phyloP scores from a whole-genome alignment of 2,329 filamentous ascomycete genomes.

The Aureobasidium sp. region DNA sequence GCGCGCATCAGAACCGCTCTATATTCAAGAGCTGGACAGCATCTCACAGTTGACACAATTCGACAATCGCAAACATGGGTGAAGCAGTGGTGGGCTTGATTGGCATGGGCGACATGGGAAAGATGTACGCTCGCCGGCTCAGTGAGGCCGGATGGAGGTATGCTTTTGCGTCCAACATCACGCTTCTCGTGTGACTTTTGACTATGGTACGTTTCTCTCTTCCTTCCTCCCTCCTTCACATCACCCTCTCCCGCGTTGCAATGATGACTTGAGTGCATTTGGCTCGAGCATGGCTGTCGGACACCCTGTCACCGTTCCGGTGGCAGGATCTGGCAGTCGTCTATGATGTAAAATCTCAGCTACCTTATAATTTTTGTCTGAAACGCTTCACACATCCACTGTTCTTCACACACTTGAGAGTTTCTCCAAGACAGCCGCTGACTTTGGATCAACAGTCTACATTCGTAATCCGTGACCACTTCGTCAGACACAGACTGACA shows the following conservation, averaged over 20 bases:
- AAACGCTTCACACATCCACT: slow-evolving; percentile 33
- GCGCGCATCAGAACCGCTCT: slow-evolving; percentile 1
- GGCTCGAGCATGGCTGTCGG: slow-evolving; percentile 89
- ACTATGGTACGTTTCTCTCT: slow-evolving; percentile 30
- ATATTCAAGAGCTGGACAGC: slow-evolving; percentile 4
- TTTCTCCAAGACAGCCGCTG: slow-evolving; percentile 12
- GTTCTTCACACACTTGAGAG: slow-evolving; percentile 12
- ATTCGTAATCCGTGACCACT: background rate
- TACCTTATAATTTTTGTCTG: slow-evolving; percentile 94
- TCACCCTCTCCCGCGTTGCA: slow-evolving; percentile 27
- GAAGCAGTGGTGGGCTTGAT: slow-evolving; percentile 84
- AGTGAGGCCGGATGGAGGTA: slow-evolving; percentile 96
- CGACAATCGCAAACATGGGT: slow-evolving; percentile 43
- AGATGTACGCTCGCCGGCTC: slow-evolving; percentile 89
- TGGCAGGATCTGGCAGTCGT: slow-evolving; percentile 51
- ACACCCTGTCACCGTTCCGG: slow-evolving; percentile 69
- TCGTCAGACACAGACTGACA: slow-evolving; percentile 9
- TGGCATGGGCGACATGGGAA: slow-evolving; percentile 99
- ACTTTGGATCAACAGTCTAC: slow-evolving; percentile 15
- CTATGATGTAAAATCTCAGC: slow-evolving; percentile 99
- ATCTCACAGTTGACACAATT: background rate
- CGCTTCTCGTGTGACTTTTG: slow-evolving; percentile 21
- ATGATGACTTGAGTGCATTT: slow-evolving; percentile 99
- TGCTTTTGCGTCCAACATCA: slow-evolving; percentile 27
- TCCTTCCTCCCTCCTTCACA: slow-evolving; percentile 12